Evolutionary conservation across 2,329 filamentous ascomycete genomes (phyloP).

Genomic region (Pseudocercospora macadamiae): DNA sequence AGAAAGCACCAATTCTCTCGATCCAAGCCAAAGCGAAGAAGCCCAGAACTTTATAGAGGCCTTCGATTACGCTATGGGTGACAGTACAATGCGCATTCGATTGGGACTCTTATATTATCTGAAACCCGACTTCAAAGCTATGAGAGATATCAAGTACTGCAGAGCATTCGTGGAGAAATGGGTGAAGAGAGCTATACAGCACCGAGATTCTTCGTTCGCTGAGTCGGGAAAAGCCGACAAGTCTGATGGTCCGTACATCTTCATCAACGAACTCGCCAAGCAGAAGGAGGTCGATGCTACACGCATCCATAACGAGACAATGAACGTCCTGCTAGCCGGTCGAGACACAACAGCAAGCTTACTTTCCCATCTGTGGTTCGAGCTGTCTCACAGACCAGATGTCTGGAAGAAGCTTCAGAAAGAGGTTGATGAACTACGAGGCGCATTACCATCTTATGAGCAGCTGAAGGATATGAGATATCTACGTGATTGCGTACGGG

Average conservation of each 20-base stretch:
- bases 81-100: constrained; percentile 8
- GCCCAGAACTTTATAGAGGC: constrained; percentile 16
- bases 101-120: constrained; percentile 16
- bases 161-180: constrained; percentile 14
- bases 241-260: constrained; percentile 42
- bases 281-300: constrained; percentile 46
- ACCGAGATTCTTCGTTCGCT: constrained; percentile 14
- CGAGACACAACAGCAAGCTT: constrained; percentile 56
- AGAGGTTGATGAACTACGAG: constrained; percentile 28
- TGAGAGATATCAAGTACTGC: constrained; percentile 3
- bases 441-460: constrained; percentile 46
- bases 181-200: constrained; percentile 22
- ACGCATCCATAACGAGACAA: constrained; percentile 44
- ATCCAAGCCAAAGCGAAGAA: constrained; percentile 15
- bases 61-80: constrained; percentile 21
- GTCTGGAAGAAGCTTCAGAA: constrained; percentile 27
- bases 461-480: constrained; percentile 33
- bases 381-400: constrained; percentile 25
- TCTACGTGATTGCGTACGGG: constrained; percentile 65
- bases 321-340: constrained; percentile 55
- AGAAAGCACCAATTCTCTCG: constrained; percentile 37
- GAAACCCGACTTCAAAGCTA: constrained; percentile 16
- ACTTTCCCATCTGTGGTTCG: constrained; percentile 47
- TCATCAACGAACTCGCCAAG: constrained; percentile 60
- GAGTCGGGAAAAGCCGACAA: constrained; percentile 14